Evolutionary conservation across 1,284 basidiomycete species (phyloP).

Genomic region (Pholiota adiposa): DNA sequence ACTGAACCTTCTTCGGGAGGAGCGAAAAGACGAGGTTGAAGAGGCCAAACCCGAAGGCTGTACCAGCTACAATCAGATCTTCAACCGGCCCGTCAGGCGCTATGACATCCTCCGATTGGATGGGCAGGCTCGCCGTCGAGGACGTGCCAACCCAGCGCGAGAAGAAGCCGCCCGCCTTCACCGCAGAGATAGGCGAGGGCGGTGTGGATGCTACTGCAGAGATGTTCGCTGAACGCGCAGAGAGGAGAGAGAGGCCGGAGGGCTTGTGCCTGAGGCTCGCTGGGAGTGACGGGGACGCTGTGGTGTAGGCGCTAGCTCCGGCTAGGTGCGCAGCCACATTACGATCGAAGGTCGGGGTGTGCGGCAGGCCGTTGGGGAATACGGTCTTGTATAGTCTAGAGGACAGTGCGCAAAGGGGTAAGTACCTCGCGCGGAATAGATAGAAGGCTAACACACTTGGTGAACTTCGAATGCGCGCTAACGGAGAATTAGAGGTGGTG

Average conservation of each 20-base stretch:
- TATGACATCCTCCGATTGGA: constrained; percentile 14
- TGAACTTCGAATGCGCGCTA: constrained; percentile 76
- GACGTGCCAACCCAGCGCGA: constrained; percentile 34
- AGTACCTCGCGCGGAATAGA: neutral
- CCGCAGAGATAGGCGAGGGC: constrained; percentile 12
- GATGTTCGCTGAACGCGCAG: constrained; percentile 29
- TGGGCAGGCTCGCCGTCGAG: constrained; percentile 26
- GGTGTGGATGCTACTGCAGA: constrained; percentile 30
- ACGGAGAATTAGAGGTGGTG: constrained; percentile 13
- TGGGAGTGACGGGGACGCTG: constrained; percentile 29
- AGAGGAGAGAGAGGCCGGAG: constrained; percentile 27
- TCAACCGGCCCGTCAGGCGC: constrained; percentile 61
- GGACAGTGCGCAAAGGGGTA: neutral
- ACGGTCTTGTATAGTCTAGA: constrained; percentile 71
- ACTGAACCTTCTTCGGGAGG: constrained; percentile 72
- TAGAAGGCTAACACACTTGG: constrained; percentile 49
- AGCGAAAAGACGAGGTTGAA: constrained; percentile 82
- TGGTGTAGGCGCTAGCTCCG: constrained; percentile 31
- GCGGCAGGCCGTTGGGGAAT: constrained; percentile 64
- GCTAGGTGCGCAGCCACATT: constrained; percentile 44
- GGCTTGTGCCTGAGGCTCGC: constrained; percentile 26
- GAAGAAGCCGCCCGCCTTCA: constrained; percentile 35
- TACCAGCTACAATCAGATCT: constrained; percentile 71
- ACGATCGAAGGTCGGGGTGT: constrained; percentile 41
- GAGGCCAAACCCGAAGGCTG: constrained; percentile 75